Conservation (phyloP, 805 yeast genomes). For the Schizosaccharomyces cryophilus region DNA sequence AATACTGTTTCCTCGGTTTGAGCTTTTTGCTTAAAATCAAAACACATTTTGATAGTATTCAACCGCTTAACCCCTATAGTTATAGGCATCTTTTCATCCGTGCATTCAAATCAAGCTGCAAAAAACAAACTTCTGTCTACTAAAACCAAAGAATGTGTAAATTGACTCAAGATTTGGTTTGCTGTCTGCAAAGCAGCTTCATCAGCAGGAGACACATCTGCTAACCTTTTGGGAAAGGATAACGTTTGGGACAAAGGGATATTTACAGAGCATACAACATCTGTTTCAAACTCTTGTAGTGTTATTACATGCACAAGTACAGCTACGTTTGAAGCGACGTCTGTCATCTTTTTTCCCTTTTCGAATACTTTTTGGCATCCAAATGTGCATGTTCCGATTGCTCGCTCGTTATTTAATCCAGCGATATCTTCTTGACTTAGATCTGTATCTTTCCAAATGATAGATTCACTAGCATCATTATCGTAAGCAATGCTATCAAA, state of each 20-base stretch:
- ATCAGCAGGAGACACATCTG: background rate
- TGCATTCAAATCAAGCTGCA: background rate
- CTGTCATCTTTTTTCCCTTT: background rate
- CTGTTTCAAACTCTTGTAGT: background rate
- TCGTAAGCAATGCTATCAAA: conserved; percentile 1
- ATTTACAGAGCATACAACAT: background rate
- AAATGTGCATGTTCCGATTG: background rate
- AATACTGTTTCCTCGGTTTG: no score
- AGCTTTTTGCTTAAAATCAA: no score
- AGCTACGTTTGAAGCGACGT: background rate
- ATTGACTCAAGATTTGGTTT: no score
- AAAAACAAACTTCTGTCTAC: background rate
- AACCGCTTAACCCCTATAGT: no score
- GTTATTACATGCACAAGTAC: background rate
- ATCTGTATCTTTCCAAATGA: conserved; percentile 3
- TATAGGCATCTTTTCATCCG: no score
- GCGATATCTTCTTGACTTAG: background rate
- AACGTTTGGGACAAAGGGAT: background rate
- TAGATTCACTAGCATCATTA: background rate
- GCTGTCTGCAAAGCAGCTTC: background rate
- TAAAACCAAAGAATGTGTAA: background rate
- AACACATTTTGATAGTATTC: no score
- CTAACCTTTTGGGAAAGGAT: background rate
- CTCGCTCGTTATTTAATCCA: background rate
- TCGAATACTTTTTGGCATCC: background rate